Conservation (phyloP, 768 basidiomycete species). For the Naganishia antarctica region DNA sequence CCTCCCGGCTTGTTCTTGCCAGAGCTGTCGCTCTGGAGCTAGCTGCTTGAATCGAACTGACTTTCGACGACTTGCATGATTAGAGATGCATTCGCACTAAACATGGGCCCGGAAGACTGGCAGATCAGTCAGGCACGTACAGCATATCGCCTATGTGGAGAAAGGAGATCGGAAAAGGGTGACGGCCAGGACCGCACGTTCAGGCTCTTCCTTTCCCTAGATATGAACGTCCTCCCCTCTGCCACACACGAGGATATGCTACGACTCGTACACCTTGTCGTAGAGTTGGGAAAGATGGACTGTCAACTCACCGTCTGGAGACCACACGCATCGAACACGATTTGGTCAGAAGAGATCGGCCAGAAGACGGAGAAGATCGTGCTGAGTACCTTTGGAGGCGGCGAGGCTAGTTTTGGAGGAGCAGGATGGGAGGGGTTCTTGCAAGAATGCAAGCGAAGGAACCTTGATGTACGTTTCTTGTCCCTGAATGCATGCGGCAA, state of each 20-base stretch:
- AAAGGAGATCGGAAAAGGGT: conserved; percentile 4
- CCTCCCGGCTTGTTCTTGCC: too few relatives aligned
- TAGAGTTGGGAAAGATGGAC: conserved; percentile 21
- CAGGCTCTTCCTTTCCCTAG: conserved; percentile 44
- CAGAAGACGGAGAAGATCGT: conserved; percentile 28
- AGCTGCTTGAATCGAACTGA: too few relatives aligned
- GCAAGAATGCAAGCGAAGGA: conserved; percentile 28
- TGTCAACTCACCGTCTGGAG: conserved; percentile 27
- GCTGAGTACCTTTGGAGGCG: conserved; percentile 47
- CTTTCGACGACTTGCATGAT: too few relatives aligned
- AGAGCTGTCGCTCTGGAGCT: too few relatives aligned
- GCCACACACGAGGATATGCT: conserved; percentile 27
- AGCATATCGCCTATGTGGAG: conserved; percentile 30
- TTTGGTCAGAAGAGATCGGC: neutral
- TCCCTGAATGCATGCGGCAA: too few relatives aligned
- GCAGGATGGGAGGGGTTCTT: conserved; percentile 40
- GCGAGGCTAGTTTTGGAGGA: conserved; percentile 37
- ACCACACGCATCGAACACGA: neutral
- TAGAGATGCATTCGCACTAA: conserved; percentile 45
- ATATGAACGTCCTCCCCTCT: conserved; percentile 46
- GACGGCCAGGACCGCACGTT: neutral
- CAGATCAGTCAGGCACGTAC: conserved; percentile 43
- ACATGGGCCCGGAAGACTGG: conserved; percentile 49
- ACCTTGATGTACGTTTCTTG: conserved; percentile 34
- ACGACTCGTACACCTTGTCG: conserved; percentile 28